Percentiles rank a stretch among this genome's conserved stretches.
phyloP scores from a whole-genome alignment of 768 basidiomycete genomes.

The Glaciozyma martinii region DNA sequence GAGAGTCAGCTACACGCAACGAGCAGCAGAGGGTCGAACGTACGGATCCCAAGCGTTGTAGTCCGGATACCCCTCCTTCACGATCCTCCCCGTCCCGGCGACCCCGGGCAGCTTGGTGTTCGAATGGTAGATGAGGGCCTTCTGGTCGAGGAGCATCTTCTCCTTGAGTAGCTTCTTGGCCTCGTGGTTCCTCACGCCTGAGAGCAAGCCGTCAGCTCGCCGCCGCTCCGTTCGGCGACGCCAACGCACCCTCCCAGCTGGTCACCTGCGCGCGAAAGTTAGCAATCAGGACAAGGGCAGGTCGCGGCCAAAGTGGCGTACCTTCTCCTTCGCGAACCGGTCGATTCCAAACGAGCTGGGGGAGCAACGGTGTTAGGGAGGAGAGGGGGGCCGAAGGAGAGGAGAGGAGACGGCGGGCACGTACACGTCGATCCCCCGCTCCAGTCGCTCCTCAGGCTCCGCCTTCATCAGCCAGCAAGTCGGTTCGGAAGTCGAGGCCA shows the following conservation, averaged over 20 bases:
- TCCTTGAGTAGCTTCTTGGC: slow-evolving; percentile 28
- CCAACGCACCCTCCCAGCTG: slow-evolving; percentile 21
- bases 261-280: slow-evolving; percentile 6
- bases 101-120: slow-evolving; percentile 72
- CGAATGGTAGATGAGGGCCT: slow-evolving; percentile 58
- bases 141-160: slow-evolving; percentile 26
- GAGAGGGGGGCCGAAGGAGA: no score
- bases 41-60: slow-evolving; percentile 47
- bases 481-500: no score
- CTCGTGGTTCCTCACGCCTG: slow-evolving; percentile 27
- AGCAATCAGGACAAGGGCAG: no score
- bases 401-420: no score
- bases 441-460: no score
- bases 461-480: no score
- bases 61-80: slow-evolving; percentile 81
- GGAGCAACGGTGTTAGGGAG: no score
- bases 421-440: no score
- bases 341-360: no score
- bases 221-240: neutral
- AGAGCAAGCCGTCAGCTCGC: neutral
- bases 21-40: neutral
- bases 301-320: no score
- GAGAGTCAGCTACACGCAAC: neutral
- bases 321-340: no score
- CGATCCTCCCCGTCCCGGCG: slow-evolving; percentile 72